These are phyloP conservation scores for Fusarium torulosum DNA, from an alignment of 2,329 filamentous ascomycete genomes.

Conservation along the genomic window DNA sequence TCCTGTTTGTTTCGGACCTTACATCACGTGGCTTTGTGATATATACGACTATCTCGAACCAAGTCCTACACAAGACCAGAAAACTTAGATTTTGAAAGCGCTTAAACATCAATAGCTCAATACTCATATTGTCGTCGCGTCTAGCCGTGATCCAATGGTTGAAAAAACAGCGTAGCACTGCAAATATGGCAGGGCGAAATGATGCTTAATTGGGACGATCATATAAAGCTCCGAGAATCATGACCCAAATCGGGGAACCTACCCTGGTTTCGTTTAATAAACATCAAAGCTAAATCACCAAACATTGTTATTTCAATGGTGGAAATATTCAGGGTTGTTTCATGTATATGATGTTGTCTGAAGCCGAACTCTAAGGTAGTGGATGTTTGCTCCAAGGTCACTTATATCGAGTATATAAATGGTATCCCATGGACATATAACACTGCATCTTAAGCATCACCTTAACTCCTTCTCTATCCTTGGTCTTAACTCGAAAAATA, in stretches of 20 bases:
- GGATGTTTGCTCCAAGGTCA: background rate
- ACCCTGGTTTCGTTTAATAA: constrained; percentile 21
- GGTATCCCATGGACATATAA: background rate
- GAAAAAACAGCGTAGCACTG: background rate
- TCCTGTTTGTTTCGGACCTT: background rate
- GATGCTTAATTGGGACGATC: constrained; percentile 30
- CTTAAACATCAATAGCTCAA: background rate
- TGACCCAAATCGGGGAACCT: constrained; percentile 8
- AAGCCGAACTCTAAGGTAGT: background rate
- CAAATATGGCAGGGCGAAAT: constrained; percentile 1
- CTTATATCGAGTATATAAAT: constrained; percentile 26
- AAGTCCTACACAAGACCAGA: background rate
- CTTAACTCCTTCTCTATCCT: background rate
- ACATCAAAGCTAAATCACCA: constrained; percentile 17
- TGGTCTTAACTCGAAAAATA: background rate
- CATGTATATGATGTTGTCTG: constrained; percentile 19
- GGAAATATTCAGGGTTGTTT: constrained; percentile 35
- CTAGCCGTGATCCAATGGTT: background rate
- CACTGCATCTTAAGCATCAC: background rate
- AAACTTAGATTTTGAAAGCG: background rate
- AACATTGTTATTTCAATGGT: constrained; percentile 35
- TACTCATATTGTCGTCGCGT: background rate
- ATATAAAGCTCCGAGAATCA: constrained; percentile 28
- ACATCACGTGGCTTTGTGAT: background rate
- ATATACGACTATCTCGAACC: too few relatives aligned